Conservation (phyloP, 306 rosid genomes). For the Mimosa pudica region DNA sequence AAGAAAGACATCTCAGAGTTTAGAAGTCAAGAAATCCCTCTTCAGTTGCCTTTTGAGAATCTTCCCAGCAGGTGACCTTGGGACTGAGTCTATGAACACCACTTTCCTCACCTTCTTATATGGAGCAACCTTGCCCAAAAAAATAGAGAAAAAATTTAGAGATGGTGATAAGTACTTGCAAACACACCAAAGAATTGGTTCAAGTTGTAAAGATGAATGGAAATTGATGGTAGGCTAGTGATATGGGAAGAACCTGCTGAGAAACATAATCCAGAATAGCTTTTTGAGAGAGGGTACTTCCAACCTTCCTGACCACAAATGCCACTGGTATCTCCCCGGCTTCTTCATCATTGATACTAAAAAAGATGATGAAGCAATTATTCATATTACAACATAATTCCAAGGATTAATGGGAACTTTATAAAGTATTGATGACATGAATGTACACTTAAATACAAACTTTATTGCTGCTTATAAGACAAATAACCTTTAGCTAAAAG, state of each 20-base stretch:
- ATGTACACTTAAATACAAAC: not conserved
- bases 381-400: not conserved
- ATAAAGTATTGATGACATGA: not conserved
- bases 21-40: conserved; percentile 45
- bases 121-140: conserved; percentile 70
- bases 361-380: conserved; percentile 30
- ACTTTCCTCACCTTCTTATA: conserved; percentile 79
- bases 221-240: conserved; percentile 27
- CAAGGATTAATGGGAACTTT: not conserved
- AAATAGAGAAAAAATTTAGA: conserved; percentile 5
- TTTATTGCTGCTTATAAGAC: not conserved
- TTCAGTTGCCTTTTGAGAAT: conserved; percentile 66
- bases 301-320: conserved; percentile 66
- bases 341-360: conserved; percentile 63
- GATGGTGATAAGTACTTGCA: conserved; percentile 18
- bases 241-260: conserved; percentile 48
- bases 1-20: conserved; percentile 40
- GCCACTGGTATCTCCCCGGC: conserved; percentile 85
- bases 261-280: conserved; percentile 66
- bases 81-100: conserved; percentile 62
- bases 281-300: conserved; percentile 53
- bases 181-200: conserved; percentile 17
- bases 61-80: conserved; percentile 86
- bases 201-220: conserved; percentile 29
- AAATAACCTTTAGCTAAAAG: not conserved